Evolutionary conservation across 345 rosid genomes (phyloP), one percentile per base, ranked within the genome.

Genomic region (Salix udensis): DNA sequence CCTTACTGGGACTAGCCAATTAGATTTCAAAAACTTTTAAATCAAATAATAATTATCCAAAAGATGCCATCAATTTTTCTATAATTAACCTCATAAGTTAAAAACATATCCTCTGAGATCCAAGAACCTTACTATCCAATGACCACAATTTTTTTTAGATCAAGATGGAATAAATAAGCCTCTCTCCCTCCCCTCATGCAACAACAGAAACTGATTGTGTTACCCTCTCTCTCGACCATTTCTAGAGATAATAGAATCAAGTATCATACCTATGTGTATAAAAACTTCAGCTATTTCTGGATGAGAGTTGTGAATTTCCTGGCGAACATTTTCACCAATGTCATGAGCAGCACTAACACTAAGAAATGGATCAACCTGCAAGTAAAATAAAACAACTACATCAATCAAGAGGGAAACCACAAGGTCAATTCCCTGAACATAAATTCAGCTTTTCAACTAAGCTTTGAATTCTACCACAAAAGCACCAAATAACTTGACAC

Each of bases 301-400:
- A 82, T 91, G 93, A 68, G 82, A 86, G 67, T 76, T 76, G 79
- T 88, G 92, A 84, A 93, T 88, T 74, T 87, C 87, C 76, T 74
- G 84, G 30, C 97, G 92, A 74, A 95, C 97, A 68, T 77, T 86
- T 85, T 95, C 98, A 68, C 98, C 97, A 34, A 94, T 76, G 73
- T 85, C 91, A 84, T 94, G 98, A 26, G 97, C 97, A 81, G 91
- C 93, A 85, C 97, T 94, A 66, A 94, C 94, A 78, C 93, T 94
- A 60, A 86, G 84, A 84, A 92, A 91, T 5, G 97, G 98, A 81
- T 92, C 91, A 75, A 94, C 98, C 97, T 94, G 84, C 64, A 80
- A 70, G 13, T 75, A 68, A 68, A 68, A 70, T 50, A 42, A 52
- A 76, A 68, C 5, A 69, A 64, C 73, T 34, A 48, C 34, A 50